Conservation (phyloP, 495 filamentous ascomycete species). For the Xylaria flabelliformis region DNA sequence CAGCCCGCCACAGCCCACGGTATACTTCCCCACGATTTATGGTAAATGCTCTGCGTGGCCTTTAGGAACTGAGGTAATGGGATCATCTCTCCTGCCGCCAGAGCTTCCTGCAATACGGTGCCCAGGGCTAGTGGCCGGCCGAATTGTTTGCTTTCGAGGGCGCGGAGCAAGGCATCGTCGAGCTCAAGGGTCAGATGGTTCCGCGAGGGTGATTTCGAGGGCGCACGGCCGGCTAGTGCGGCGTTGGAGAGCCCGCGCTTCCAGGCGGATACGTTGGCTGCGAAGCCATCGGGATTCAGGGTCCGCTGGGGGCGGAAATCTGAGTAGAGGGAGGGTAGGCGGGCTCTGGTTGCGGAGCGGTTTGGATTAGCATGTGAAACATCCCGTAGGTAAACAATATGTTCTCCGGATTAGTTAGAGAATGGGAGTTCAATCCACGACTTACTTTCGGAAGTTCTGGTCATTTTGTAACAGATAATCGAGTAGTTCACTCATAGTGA, state of each 20-base stretch:
- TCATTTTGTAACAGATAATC: constrained; percentile 56
- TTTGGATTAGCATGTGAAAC: constrained; percentile 10
- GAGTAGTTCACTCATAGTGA: constrained; percentile 48
- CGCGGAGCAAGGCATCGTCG: constrained; percentile 70
- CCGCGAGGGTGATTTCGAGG: constrained; percentile 44
- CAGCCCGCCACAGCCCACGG: constrained; percentile 69
- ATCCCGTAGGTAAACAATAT: not conserved
- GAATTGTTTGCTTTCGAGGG: constrained; percentile 77
- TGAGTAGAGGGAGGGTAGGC: constrained; percentile 91
- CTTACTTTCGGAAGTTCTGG: constrained; percentile 52
- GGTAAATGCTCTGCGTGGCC: constrained; percentile 67
- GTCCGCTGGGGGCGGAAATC: constrained; percentile 81
- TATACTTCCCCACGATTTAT: constrained; percentile 54
- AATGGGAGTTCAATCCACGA: not conserved
- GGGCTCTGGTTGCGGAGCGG: constrained; percentile 59
- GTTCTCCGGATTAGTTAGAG: not conserved
- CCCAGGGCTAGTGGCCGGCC: constrained; percentile 84
- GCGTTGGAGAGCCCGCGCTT: constrained; percentile 73
- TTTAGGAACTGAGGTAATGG: constrained; percentile 67
- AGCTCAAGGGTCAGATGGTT: constrained; percentile 69
- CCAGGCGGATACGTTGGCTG: constrained; percentile 86
- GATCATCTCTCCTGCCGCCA: constrained; percentile 70
- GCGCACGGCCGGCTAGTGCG: constrained; percentile 62
- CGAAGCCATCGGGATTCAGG: constrained; percentile 90
- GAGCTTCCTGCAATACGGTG: constrained; percentile 78